Conservation (phyloP, 306 rosid species). For the Sechiopsis laciniata region DNA sequence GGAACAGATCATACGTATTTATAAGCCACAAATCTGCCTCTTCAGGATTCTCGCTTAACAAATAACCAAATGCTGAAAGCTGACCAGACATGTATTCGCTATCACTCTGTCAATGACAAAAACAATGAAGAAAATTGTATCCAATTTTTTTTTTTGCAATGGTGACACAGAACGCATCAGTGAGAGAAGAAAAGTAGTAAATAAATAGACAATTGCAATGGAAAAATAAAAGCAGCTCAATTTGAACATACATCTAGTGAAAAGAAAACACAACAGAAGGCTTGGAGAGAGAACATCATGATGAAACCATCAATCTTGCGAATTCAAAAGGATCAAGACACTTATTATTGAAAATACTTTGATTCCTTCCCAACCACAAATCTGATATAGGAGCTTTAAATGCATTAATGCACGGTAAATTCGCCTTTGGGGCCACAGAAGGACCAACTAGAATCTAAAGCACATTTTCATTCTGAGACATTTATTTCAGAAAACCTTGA, state of each 20-base stretch:
- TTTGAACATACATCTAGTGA: not conserved
- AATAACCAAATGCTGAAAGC: conserved; percentile 86
- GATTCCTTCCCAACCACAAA: not conserved
- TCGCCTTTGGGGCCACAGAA: not conserved
- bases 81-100: conserved; percentile 99
- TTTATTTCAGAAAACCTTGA: not conserved
- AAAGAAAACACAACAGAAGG: no score
- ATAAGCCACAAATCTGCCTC: conserved; percentile 94
- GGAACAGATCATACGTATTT: conserved; percentile 58
- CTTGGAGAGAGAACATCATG: not conserved
- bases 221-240: not conserved
- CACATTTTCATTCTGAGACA: not conserved
- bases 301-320: not conserved
- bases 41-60: conserved; percentile 67
- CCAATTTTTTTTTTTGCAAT: not conserved
- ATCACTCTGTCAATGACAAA: conserved; percentile 56
- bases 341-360: not conserved
- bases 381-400: not conserved
- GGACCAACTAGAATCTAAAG: not conserved
- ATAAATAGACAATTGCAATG: not conserved
- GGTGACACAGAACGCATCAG: not conserved
- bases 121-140: not conserved
- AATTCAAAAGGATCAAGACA: not conserved
- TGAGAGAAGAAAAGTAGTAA: not conserved
- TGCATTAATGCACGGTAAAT: not conserved